Conservation (phyloP, 768 basidiomycete genomes). For the Leucocoprinus birnbaumii region DNA sequence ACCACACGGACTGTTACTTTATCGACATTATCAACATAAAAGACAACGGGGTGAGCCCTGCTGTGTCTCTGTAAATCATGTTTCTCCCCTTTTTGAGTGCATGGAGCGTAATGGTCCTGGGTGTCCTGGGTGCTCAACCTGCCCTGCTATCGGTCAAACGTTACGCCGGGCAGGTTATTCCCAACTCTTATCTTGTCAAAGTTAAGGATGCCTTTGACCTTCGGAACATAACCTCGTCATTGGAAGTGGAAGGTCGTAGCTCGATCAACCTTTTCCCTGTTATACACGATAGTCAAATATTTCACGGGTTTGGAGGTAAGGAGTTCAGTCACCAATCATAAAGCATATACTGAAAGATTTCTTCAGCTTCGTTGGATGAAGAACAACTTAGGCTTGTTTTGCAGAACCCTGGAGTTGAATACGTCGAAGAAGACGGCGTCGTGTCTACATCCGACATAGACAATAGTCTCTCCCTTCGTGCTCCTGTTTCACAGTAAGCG, state of each 20-base stretch:
- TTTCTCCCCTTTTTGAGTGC: not conserved
- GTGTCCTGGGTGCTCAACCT: not conserved
- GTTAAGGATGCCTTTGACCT: constrained; percentile 11
- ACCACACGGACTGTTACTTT: not conserved
- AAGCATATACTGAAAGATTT: no score
- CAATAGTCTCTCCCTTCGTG: not conserved
- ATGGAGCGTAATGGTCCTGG: not conserved
- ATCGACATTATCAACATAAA: not conserved
- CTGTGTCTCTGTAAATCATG: not conserved
- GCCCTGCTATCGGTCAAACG: not conserved
- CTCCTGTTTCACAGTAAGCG: not conserved
- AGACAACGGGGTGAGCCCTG: not conserved
- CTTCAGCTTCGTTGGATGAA: not conserved
- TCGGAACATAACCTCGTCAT: not conserved
- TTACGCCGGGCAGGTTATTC: constrained; percentile 1
- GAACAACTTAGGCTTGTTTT: not conserved
- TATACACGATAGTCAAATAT: not conserved
- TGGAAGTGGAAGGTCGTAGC: not conserved
- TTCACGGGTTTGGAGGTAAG: not conserved
- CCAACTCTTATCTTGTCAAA: constrained; percentile 16
- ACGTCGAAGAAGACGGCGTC: constrained; percentile 1
- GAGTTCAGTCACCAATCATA: not conserved
- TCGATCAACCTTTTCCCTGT: not conserved
- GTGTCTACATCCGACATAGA: not conserved
- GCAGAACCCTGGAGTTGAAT: not conserved